A percentile compares a stretch with the other conserved stretches of the same genome.
Evolutionary conservation across 2,329 filamentous ascomycete genomes (phyloP).

Genomic region (Penicillium fuscoglaucum): DNA sequence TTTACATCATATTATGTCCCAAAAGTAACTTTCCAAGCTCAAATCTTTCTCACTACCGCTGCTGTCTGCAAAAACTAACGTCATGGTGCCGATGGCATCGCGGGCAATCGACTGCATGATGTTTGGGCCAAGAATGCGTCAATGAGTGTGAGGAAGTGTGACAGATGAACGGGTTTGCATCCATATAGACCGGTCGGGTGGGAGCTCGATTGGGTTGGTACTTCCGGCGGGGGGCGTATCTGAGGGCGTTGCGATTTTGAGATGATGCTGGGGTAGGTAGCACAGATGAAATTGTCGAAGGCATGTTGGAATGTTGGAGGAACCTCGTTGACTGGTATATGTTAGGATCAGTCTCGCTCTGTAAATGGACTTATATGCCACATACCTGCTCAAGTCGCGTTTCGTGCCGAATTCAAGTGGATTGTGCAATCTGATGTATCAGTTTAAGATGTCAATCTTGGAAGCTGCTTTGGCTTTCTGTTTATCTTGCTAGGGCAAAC

Average conservation of each 20-base stretch:
- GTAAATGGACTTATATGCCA: not conserved
- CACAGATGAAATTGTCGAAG: not conserved
- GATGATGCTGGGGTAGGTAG: not conserved
- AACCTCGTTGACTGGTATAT: not conserved
- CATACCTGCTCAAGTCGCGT: not conserved
- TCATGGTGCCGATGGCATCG: slow-evolving; percentile 18
- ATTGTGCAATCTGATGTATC: not conserved
- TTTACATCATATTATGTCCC: not conserved
- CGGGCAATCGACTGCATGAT: slow-evolving; percentile 18
- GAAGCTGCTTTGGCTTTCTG: not conserved
- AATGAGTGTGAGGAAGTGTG: slow-evolving; percentile 24
- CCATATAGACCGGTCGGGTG: slow-evolving; percentile 21
- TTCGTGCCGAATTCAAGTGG: not conserved
- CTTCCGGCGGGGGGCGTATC: slow-evolving; percentile 1
- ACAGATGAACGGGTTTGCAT: slow-evolving; percentile 25
- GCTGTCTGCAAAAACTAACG: not conserved
- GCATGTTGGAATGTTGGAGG: slow-evolving; percentile 5
- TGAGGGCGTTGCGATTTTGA: not conserved
- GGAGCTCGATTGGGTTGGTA: slow-evolving; percentile 12
- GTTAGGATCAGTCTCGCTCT: not conserved
- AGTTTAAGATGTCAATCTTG: not conserved
- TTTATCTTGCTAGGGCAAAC: not conserved
- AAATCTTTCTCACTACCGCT: not conserved
- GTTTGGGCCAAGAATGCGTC: slow-evolving; percentile 24
- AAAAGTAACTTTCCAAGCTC: not conserved